These are phyloP conservation scores for Raffaelea albimanens DNA, from an alignment of 2,329 filamentous ascomycete species.

Conservation along the genomic window DNA sequence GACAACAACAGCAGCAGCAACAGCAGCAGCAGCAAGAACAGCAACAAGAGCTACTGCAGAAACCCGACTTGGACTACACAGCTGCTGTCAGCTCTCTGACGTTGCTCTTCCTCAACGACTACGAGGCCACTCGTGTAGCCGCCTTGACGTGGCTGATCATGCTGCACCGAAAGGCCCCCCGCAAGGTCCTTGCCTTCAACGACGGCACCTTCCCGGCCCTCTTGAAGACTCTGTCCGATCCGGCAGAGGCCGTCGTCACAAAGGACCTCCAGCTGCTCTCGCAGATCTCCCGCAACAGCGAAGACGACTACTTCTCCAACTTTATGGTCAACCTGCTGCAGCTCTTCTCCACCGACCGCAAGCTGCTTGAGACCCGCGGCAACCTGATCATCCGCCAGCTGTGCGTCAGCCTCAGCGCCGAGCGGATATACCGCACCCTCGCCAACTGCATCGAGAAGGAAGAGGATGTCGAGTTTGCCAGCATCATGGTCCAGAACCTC, in stretches of 20 bases:
- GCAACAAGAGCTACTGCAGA: constrained; percentile 32
- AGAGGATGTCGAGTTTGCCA: constrained; percentile 96
- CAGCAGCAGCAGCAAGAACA: constrained; percentile 15
- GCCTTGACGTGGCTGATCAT: constrained; percentile 95
- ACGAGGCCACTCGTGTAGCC: constrained; percentile 89
- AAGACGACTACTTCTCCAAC: constrained; percentile 93
- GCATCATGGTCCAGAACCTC: constrained; percentile 98
- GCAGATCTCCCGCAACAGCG: constrained; percentile 92
- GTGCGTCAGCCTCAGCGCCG: constrained; percentile 84
- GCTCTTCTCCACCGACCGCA: constrained; percentile 88
- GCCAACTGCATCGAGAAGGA: constrained; percentile 97
- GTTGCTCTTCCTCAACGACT: constrained; percentile 87
- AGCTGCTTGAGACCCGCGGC: constrained; percentile 80
- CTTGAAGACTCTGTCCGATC: constrained; percentile 91
- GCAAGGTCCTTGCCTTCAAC: constrained; percentile 89
- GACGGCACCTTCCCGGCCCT: constrained; percentile 94
- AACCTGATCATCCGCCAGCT: constrained; percentile 95
- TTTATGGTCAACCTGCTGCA: constrained; percentile 97
- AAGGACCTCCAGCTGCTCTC: constrained; percentile 88
- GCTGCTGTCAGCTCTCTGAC: constrained; percentile 90
- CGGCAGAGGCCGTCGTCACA: constrained; percentile 89
- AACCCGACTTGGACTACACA: constrained; percentile 83
- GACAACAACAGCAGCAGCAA: constrained; percentile 15
- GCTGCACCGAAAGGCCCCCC: constrained; percentile 89
- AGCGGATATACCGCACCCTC: constrained; percentile 89